Base-by-base conservation (phyloP, 176 grass and related monocot genomes). In the Secale cereale region DNA sequence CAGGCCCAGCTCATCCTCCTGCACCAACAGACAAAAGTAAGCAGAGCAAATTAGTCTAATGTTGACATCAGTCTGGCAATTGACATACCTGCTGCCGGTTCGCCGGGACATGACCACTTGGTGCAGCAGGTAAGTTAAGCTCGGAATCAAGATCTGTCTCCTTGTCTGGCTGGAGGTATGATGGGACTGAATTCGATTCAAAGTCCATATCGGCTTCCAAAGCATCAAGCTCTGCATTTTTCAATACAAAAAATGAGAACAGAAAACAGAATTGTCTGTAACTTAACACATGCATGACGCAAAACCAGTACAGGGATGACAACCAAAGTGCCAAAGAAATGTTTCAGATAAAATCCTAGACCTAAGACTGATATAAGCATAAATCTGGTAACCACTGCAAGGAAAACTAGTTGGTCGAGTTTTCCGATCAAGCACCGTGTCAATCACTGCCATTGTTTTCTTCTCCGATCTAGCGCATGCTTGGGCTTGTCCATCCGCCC, bases 161-260 rank as follows among this genome's bases (percentile, higher is more conserved):
- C 81, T 90, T 95, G 17, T 95, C 94, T 70, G 94, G 97, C 78
- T 96, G 93, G 82, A 99, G 97, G 60, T 99, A 96, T 28, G 93
- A 94, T 14, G 97, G 97, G 76, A 99, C 88, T 57, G 97, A 87
- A 74, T 92, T 90, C 12, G 89, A 84, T 48, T 93, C 94, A 4
- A 90, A 87, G 65, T 88, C 93, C 94, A 99, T 96, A 67, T 96
- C 97, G 2, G 94, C 97, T 87, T 99, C 97, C 88, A 96, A 88
- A 33, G 97, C 97, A 92, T 99, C 97, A 40, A 99, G 89, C 76
- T 99, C 97, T 99, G 86, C 68, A 93, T 88, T 89, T 59, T 64
- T 45, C 27, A 86, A 76, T 14, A 86, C n/a, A 81, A 40, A 40
- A 60, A 86, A 74, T 78, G 19, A 91, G 85, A 54, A 61, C 13